Base-by-base conservation (phyloP, 176 grass and related monocot species). In the Saccharum spontaneum region DNA sequence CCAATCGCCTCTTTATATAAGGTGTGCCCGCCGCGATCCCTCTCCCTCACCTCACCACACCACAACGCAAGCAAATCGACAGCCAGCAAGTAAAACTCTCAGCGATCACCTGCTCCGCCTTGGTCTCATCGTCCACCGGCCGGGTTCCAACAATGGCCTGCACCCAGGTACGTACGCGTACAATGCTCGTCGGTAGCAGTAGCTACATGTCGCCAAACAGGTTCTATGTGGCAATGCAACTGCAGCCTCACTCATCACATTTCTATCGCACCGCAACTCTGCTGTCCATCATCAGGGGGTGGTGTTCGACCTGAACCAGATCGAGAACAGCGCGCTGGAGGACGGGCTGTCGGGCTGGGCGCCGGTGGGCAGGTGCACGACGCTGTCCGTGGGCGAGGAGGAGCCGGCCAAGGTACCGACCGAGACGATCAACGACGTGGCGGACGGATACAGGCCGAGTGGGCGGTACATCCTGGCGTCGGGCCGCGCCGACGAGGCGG, bases 401-500 rank as follows among this genome's bases (percentile, higher is more conserved):
- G 84, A 71, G 16, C 87, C 87, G n/a, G 84, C 15, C 28, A 74
- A 75, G 41, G 72, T 94, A 0, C 89, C 92, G 39, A 83, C 84
- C 0, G 88, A 92, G 88, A 87, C 90, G 61, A 83, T 85, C 33
- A 87, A 84, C 80, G 36, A 43, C 45, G 88, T 90, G 43, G 55
- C 6, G 0, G 84, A 87, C 8, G 89, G 57, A 10, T 86, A 79
- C 79, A 7, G 31, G 26, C 85, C 90, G 0, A 94, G 79, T 66
- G 92, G 90, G 6, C 79, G 87, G 34, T 88, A 90, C 87, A 86
- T 94, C 44, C 87, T 88, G 3, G 74, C 73, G 37, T 75, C 85
- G 5, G 57, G 81, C 30, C 90, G 90, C 45, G 86, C 70, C 30
- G 82, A 72, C 78, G 83, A 84, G 15, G 57, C 43, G 64, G 88